Percentiles rank a stretch among this genome's conserved stretches.
phyloP scores from a whole-genome alignment of 345 rosid species.

The Crucihimalaya himalaica region DNA sequence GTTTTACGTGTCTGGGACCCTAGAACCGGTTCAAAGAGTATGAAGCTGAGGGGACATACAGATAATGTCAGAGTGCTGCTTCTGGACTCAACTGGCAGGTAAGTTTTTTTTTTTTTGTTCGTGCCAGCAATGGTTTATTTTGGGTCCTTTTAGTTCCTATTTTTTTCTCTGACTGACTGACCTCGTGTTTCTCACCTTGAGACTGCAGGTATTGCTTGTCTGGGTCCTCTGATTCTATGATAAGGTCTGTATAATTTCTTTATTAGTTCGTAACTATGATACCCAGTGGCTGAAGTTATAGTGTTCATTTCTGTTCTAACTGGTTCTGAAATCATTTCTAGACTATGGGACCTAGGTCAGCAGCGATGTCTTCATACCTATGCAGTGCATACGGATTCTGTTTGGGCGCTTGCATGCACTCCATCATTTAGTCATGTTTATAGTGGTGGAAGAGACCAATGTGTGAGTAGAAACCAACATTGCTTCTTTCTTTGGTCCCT shows the following conservation, averaged over 20 bases:
- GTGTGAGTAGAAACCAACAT: conserved; percentile 58
- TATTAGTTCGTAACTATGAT: not conserved
- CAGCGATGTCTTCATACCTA: conserved; percentile 98
- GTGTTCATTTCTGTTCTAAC: conserved; percentile 28
- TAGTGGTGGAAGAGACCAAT: conserved; percentile 98
- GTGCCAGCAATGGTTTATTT: conserved; percentile 5
- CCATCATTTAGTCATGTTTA: conserved; percentile 94
- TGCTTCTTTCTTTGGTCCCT: conserved; percentile 13
- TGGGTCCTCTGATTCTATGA: conserved; percentile 99
- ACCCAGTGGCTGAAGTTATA: conserved; percentile 13
- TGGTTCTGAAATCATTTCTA: conserved; percentile 41
- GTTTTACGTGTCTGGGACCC: conserved; percentile 99
- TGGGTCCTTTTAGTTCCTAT: not conserved
- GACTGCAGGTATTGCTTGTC: conserved; percentile 90
- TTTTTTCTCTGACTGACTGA: conserved; percentile 22
- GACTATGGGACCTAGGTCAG: conserved; percentile 99
- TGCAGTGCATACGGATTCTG: conserved; percentile 99
- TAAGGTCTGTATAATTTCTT: conserved; percentile 61
- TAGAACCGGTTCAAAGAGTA: conserved; percentile 89
- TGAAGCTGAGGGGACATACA: conserved; percentile 96
- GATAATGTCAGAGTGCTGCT: conserved; percentile 94
- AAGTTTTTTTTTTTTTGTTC: conserved; percentile 18
- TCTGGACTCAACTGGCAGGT: conserved; percentile 95
- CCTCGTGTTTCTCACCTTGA: conserved; percentile 23
- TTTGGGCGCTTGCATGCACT: conserved; percentile 99